Evolutionary conservation across 805 yeast genomes (phyloP).

Genomic region (Saccharomycopsis schoenii): DNA sequence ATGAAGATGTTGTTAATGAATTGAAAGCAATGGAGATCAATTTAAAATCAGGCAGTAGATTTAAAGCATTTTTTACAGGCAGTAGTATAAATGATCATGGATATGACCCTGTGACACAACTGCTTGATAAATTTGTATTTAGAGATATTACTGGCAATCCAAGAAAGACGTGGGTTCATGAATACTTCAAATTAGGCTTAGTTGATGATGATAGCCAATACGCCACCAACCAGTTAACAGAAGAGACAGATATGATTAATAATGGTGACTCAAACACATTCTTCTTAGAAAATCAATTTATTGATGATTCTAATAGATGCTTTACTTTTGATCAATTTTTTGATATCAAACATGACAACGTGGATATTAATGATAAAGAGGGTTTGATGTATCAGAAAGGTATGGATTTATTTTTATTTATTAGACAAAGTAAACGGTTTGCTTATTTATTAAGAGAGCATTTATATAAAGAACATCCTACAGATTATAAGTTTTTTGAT

Average conservation of each 20-base stretch:
- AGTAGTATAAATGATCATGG: not conserved
- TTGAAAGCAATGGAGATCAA: not conserved
- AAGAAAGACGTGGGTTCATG: not conserved
- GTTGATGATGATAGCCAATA: not conserved
- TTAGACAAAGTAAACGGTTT: not conserved
- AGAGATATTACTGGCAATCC: not conserved
- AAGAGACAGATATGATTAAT: not conserved
- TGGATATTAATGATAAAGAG: not conserved
- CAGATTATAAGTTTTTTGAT: not conserved
- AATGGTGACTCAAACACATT: not conserved
- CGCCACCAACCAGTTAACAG: not conserved
- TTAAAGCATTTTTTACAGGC: not conserved
- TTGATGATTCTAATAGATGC: not conserved
- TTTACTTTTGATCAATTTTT: not conserved
- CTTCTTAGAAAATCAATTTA: not conserved
- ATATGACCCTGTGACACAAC: not conserved
- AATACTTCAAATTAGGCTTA: not conserved
- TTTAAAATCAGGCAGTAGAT: not conserved
- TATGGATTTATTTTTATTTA: not conserved
- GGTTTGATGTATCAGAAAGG: not conserved
- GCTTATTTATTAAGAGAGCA: not conserved
- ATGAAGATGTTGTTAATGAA: not conserved
- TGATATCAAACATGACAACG: not conserved
- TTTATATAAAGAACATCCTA: not conserved
- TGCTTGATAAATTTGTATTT: not conserved